These are phyloP conservation scores for Starmerella davenportii DNA, from an alignment of 805 yeast genomes.

Conservation along the genomic window DNA sequence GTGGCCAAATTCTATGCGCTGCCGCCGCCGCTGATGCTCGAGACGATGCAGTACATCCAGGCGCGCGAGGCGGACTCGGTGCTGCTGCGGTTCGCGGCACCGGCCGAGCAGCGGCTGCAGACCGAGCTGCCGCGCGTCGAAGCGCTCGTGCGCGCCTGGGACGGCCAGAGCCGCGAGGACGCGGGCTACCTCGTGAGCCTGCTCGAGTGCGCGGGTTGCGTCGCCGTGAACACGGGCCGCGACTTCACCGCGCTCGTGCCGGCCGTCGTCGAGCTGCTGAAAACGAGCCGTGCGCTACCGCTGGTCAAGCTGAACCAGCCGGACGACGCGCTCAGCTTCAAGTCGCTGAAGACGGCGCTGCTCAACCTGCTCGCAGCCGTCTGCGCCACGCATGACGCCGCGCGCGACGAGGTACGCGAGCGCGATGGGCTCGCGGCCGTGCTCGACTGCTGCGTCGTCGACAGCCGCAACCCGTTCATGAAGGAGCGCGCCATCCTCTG, in stretches of 20 bases:
- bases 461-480: constrained; percentile 65
- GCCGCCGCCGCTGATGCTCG: background rate
- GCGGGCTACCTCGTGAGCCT: background rate
- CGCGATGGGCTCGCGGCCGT: constrained; percentile 52
- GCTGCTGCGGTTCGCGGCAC: background rate
- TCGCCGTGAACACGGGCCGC: background rate
- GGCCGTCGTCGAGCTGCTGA: background rate
- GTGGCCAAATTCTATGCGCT: background rate
- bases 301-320: background rate
- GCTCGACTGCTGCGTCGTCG: constrained; percentile 67
- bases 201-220: background rate
- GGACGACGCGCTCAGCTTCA: background rate
- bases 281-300: background rate
- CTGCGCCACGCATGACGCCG: background rate
- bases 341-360: background rate
- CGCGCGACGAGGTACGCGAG: background rate
- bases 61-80: too few relatives aligned
- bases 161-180: background rate
- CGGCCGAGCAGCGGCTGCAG: background rate
- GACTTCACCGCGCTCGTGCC: background rate
- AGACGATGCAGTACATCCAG: background rate
- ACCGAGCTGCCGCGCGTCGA: background rate
- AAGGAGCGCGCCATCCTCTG: constrained; percentile 71
- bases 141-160: background rate
- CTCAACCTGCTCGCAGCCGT: background rate